phyloP scores from a whole-genome alignment of 345 rosid species.

The Salix caprea region DNA sequence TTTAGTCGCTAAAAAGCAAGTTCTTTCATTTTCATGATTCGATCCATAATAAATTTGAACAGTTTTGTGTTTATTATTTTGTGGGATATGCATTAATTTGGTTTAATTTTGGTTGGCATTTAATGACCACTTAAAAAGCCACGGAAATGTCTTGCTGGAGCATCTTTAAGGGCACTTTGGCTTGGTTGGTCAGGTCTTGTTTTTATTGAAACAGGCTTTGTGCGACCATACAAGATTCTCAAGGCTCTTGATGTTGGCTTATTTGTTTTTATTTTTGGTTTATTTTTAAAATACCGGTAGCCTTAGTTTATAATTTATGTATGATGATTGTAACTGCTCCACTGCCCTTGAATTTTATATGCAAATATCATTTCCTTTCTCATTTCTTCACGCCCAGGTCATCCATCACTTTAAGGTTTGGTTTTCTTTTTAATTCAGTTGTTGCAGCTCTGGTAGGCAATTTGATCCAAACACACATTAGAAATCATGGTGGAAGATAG shows the following conservation, averaged over 20 bases:
- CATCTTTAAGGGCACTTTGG: constrained; percentile 29
- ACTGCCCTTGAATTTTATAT: constrained; percentile 40
- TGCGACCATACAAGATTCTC: constrained; percentile 57
- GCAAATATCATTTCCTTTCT: constrained; percentile 11
- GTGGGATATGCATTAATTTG: constrained; percentile 7
- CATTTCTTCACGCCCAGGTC: constrained; percentile 26
- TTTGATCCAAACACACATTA: constrained; percentile 26
- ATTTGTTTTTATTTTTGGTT: constrained; percentile 29
- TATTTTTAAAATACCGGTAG: constrained; percentile 18
- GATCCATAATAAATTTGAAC: background rate
- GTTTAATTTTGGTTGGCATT: constrained; percentile 38
- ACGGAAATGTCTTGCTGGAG: constrained; percentile 46
- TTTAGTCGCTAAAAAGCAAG: constrained; percentile 19
- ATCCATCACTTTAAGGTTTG: constrained; percentile 24
- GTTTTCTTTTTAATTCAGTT: constrained; percentile 26
- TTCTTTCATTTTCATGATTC: constrained; percentile 23
- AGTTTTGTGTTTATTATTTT: background rate
- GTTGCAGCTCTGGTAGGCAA: constrained; percentile 21
- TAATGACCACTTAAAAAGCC: constrained; percentile 49
- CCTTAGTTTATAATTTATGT: constrained; percentile 20
- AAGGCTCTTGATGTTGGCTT: constrained; percentile 40
- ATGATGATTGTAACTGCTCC: constrained; percentile 76
- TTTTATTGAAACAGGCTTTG: constrained; percentile 42
- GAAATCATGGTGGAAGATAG: constrained; percentile 51
- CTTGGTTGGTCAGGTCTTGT: constrained; percentile 43